phyloP scores from a whole-genome alignment of 495 filamentous ascomycete species.

The Trichoderma erinaceum region DNA sequence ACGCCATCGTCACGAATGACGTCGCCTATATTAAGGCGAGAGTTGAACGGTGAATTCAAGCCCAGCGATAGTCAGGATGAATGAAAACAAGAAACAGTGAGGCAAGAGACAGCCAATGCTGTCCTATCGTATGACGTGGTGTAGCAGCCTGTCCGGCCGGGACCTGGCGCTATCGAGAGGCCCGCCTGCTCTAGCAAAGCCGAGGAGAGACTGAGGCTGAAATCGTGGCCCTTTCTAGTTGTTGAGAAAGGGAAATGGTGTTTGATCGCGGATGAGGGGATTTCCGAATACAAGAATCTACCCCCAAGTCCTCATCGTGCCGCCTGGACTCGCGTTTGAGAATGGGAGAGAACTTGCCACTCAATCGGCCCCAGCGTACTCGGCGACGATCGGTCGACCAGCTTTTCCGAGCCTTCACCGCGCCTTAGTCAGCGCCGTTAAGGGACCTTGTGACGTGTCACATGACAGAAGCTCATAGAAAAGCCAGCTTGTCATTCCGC shows the following conservation, averaged over 20 bases:
- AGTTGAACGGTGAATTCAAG: neutral
- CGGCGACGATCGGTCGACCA: conserved; percentile 1
- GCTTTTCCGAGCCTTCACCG: conserved; percentile 13
- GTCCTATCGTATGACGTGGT: conserved; percentile 8
- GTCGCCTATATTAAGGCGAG: neutral
- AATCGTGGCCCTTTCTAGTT: neutral
- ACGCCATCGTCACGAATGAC: conserved; percentile 30
- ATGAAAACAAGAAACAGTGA: neutral
- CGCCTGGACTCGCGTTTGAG: neutral
- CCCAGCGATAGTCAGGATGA: neutral
- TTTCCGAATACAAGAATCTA: conserved; percentile 2
- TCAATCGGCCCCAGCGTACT: neutral
- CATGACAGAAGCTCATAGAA: conserved; percentile 4
- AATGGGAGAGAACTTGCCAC: conserved; percentile 9
- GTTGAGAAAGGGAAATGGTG: neutral
- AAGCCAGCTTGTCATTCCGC: neutral
- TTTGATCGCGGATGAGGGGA: neutral
- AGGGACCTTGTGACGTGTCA: neutral
- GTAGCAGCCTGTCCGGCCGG: conserved; percentile 6
- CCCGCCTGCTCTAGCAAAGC: neutral
- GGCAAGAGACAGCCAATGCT: neutral
- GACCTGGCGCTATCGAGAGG: conserved; percentile 1
- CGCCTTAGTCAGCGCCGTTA: neutral
- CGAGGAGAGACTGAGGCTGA: neutral
- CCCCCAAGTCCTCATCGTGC: neutral